Evolutionary conservation across 768 basidiomycete species (phyloP).

Genomic region (Tulasnella sp.): DNA sequence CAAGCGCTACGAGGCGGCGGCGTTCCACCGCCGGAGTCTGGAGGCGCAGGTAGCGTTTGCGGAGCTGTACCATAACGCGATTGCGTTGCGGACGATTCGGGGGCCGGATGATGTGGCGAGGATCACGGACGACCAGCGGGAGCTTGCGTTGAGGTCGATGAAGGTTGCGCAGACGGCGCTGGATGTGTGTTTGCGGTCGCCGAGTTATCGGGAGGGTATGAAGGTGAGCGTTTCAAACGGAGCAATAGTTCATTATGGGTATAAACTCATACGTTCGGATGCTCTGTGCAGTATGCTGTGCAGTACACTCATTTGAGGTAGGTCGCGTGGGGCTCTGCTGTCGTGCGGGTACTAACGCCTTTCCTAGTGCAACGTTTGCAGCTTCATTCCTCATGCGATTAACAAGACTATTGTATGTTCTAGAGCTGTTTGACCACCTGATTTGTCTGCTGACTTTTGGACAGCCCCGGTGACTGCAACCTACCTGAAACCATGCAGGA

Average conservation of each 20-base stretch:
- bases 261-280: not conserved
- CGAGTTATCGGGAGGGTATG: slow-evolving; percentile 80
- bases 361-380: slow-evolving; percentile 70
- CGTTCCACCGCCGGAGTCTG: slow-evolving; percentile 77
- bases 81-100: slow-evolving; percentile 67
- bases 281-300: slow-evolving; percentile 33
- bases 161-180: slow-evolving; percentile 66
- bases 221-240: slow-evolving; percentile 40
- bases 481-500: slow-evolving; percentile 57
- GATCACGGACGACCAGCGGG: slow-evolving; percentile 66
- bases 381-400: slow-evolving; percentile 82
- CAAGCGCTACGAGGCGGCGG: slow-evolving; percentile 51
- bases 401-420: slow-evolving; percentile 69
- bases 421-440: not conserved
- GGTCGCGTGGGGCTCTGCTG: not conserved
- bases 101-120: slow-evolving; percentile 75
- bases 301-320: slow-evolving; percentile 55
- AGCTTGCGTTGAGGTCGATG: slow-evolving; percentile 72
- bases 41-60: slow-evolving; percentile 82
- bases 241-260: slow-evolving; percentile 18
- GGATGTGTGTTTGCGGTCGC: slow-evolving; percentile 74
- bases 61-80: slow-evolving; percentile 77
- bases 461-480: slow-evolving; percentile 70
- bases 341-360: not conserved
- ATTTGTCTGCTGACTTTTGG: slow-evolving; percentile 14